Evolutionary conservation across 2,329 filamentous ascomycete species (phyloP), one percentile per base, ranked within the genome.

Genomic region (Phaeoacremonium minimum): DNA sequence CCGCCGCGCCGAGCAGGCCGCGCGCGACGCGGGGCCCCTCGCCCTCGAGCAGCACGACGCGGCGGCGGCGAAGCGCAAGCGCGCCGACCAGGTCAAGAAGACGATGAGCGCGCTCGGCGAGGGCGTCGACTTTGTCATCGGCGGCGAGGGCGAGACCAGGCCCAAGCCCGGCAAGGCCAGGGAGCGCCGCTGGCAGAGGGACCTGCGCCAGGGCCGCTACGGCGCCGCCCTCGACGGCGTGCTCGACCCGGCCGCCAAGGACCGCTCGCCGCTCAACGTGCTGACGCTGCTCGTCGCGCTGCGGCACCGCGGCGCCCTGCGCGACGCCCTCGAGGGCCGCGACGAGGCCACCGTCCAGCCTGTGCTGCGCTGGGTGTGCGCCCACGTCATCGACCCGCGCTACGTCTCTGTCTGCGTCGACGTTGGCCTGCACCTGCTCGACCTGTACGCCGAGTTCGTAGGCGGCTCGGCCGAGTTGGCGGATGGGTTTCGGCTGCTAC

Each of bases 101-200:
- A 60, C 66, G n/a, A 81, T 89, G 42, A 87, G 96, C 53, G 84
- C 89, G 52, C 75, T 85, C 15, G 90, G 87, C 46, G 87, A 95
- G 58, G 85, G 82, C 30, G 85, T 83, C 16, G 89, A 96, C 55
- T 89, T 96, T 36, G 77, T 95, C 49, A 90, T 97, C 50, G 85
- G 91, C 29, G 39, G 31, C 5, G 9, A 19, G n/a, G 33, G 28
- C 66, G 58, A 26, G 42, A 80, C 77, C 53, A 67, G 68, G 28
- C 54, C 51, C 35, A 83, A 80, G 56, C n/a, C n/a, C n/a, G n/a
- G n/a, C n/a, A n/a, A n/a, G n/a, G n/a, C n/a, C n/a, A 80, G 78
- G 52, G 77, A 86, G 48, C 79, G 81, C 32, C 54, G 65, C 6
- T 98, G 93, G 91, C 90, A 96, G 58, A 71, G 75, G 41, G 81